Evolutionary conservation across 768 basidiomycete species (phyloP).

Genomic region (Zangia roseola): DNA sequence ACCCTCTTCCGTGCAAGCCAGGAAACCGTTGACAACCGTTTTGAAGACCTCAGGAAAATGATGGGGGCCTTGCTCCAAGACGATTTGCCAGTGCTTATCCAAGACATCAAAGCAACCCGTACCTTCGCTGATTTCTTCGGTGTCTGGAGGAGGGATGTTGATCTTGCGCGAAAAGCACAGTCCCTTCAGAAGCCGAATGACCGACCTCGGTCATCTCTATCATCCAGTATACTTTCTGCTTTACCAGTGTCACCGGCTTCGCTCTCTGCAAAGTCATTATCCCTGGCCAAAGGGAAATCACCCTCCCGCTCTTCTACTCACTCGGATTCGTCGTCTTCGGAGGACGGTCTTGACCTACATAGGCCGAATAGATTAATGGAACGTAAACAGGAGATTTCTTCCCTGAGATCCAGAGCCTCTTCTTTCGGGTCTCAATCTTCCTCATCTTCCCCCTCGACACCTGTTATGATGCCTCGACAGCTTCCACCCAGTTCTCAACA

Average conservation of each 20-base stretch:
- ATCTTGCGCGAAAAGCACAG: slow-evolving; percentile 47
- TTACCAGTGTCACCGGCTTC: slow-evolving; percentile 43
- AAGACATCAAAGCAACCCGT: slow-evolving; percentile 58
- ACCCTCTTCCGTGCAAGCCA: slow-evolving; percentile 71
- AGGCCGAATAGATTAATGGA: slow-evolving; percentile 6
- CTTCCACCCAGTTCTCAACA: slow-evolving; percentile 15
- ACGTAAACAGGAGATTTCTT: slow-evolving; percentile 2
- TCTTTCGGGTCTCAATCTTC: slow-evolving; percentile 25
- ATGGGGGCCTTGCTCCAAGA: slow-evolving; percentile 57
- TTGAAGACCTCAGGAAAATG: slow-evolving; percentile 56
- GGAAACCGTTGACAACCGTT: slow-evolving; percentile 61
- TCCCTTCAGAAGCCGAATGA: slow-evolving; percentile 17
- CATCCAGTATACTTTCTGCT: slow-evolving; percentile 54
- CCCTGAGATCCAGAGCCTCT: slow-evolving; percentile 22
- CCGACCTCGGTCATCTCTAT: slow-evolving; percentile 43
- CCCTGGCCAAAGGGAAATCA: slow-evolving; percentile 12
- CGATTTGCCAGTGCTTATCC: slow-evolving; percentile 62
- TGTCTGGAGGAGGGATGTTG: slow-evolving; percentile 71
- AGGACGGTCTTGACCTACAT: slow-evolving; percentile 8
- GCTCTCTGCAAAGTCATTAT: slow-evolving; percentile 3
- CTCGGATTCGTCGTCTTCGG: slow-evolving; percentile 30
- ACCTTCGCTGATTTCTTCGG: slow-evolving; percentile 76
- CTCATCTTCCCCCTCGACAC: slow-evolving; percentile 26
- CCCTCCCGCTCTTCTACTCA: slow-evolving; percentile 1
- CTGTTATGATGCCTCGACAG: slow-evolving; percentile 16